Percentiles rank a stretch among this genome's conserved stretches.
These are phyloP conservation scores for Schizochytrium sp. DNA, from an alignment of 108 stramenopile species.

Conservation along the genomic window DNA sequence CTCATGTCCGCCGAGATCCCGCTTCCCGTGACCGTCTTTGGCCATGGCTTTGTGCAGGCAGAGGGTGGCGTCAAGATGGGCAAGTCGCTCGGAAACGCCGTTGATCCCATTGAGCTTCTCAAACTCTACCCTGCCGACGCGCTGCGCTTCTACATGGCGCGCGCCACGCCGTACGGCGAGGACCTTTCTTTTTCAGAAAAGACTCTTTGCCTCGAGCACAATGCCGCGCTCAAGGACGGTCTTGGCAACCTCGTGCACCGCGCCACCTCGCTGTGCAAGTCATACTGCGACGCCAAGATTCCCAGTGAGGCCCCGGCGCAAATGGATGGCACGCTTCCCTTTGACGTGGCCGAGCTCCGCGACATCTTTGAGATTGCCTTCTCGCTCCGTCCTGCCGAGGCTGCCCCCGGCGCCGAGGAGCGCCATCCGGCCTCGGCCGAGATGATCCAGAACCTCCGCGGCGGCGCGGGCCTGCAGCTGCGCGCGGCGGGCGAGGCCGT, in stretches of 20 bases:
- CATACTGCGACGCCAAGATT: slow-evolving; percentile 73
- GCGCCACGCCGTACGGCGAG: slow-evolving; percentile 84
- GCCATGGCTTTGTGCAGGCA: slow-evolving; percentile 93
- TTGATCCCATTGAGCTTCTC: slow-evolving; percentile 89
- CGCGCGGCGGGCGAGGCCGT: slow-evolving; percentile 20
- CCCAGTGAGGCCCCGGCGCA: slow-evolving; percentile 43
- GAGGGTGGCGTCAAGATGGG: slow-evolving; percentile 98
- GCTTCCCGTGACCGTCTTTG: slow-evolving; percentile 82
- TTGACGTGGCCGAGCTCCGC: slow-evolving; percentile 23
- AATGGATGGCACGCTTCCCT: slow-evolving; percentile 13
- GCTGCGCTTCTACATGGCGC: slow-evolving; percentile 83
- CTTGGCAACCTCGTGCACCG: slow-evolving; percentile 92
- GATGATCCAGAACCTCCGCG: slow-evolving; percentile 62
- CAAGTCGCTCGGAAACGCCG: slow-evolving; percentile 91
- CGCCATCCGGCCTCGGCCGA: slow-evolving; percentile 62
- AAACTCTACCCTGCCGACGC: slow-evolving; percentile 78
- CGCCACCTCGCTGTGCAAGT: slow-evolving; percentile 73
- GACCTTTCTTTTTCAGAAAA: slow-evolving; percentile 77
- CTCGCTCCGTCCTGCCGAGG: slow-evolving; percentile 46
- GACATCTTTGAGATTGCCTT: slow-evolving; percentile 52
- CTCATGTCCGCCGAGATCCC: slow-evolving; percentile 86
- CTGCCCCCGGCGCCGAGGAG: slow-evolving; percentile 62
- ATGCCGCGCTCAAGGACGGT: slow-evolving; percentile 86
- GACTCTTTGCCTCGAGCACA: slow-evolving; percentile 77
- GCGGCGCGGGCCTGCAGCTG: background rate